Evolutionary conservation across 2,329 filamentous ascomycete genomes (phyloP).

Genomic region (Fusarium lyarnte): DNA sequence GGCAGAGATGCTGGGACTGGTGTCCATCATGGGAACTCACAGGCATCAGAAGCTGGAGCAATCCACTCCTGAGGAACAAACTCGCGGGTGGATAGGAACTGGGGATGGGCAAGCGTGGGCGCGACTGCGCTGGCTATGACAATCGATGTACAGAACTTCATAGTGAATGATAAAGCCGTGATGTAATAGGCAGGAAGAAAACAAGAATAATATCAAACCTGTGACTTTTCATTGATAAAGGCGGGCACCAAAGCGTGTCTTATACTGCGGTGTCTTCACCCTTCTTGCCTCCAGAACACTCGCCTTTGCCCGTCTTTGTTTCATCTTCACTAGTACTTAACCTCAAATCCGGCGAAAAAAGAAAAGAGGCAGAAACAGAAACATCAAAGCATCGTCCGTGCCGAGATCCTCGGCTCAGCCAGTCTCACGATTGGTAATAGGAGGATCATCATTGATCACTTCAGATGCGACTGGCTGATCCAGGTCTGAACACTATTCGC

Average conservation of each 20-base stretch:
- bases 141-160: background rate
- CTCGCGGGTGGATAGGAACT: background rate
- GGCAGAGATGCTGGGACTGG: fast-evolving
- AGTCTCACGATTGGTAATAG: background rate
- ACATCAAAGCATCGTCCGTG: background rate
- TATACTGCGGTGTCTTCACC: background rate
- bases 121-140: fast-evolving
- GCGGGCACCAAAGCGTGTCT: background rate
- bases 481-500: background rate
- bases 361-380: background rate
- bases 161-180: background rate
- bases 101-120: background rate
- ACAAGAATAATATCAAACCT: background rate
- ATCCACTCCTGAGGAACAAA: constrained; percentile 10
- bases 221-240: fast-evolving
- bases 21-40: background rate
- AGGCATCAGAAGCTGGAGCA: background rate
- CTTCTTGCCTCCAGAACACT: no score
- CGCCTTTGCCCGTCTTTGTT: background rate
- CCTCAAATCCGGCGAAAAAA: background rate
- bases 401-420: background rate
- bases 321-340: background rate
- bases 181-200: background rate
- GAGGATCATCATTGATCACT: background rate
- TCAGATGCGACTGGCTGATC: background rate